Percentiles rank a stretch among this genome's conserved stretches.
These are phyloP conservation scores for Aureobasidium uvarum DNA, from an alignment of 2,329 filamentous ascomycete genomes.

Conservation along the genomic window DNA sequence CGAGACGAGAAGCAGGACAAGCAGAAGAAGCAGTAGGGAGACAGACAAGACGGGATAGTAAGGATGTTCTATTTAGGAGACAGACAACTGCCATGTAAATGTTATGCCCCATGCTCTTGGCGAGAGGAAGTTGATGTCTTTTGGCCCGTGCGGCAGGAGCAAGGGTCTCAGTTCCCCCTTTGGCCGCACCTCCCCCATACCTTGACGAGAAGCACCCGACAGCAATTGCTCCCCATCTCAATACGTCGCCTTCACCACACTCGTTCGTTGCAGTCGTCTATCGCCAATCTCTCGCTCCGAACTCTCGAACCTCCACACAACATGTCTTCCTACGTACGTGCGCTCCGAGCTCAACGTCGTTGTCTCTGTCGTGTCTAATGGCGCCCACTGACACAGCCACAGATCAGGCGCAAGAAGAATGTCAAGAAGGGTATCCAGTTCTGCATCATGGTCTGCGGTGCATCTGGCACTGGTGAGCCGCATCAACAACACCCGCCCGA, in stretches of 20 bases:
- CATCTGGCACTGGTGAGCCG: slow-evolving; percentile 84
- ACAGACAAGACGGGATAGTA: too few species aligned
- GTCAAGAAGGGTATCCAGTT: slow-evolving; percentile 99
- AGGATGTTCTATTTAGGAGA: not conserved
- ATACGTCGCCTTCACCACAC: slow-evolving; percentile 17
- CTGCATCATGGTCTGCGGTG: slow-evolving; percentile 99
- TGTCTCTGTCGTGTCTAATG: slow-evolving; percentile 27
- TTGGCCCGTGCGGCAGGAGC: slow-evolving; percentile 23
- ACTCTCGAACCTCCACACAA: not conserved
- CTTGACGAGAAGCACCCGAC: slow-evolving; percentile 5
- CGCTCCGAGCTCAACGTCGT: slow-evolving; percentile 9
- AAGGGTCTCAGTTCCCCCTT: slow-evolving; percentile 20
- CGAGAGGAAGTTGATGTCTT: not conserved
- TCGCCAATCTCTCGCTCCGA: not conserved
- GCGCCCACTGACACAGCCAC: slow-evolving; percentile 31
- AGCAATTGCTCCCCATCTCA: slow-evolving; percentile 2
- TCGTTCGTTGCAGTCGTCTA: slow-evolving; percentile 5
- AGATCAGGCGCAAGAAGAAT: slow-evolving; percentile 99
- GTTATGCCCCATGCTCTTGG: slow-evolving; percentile 21
- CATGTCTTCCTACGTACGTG: slow-evolving; percentile 26
- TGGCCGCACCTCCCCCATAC: slow-evolving; percentile 25
- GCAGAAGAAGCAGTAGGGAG: slow-evolving; percentile 24
- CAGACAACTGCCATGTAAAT: not conserved
- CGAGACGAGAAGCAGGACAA: slow-evolving; percentile 32
- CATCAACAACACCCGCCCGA: slow-evolving; percentile 37